Base-by-base conservation (phyloP, 306 rosid genomes). In the Trichosanthes truncata region DNA sequence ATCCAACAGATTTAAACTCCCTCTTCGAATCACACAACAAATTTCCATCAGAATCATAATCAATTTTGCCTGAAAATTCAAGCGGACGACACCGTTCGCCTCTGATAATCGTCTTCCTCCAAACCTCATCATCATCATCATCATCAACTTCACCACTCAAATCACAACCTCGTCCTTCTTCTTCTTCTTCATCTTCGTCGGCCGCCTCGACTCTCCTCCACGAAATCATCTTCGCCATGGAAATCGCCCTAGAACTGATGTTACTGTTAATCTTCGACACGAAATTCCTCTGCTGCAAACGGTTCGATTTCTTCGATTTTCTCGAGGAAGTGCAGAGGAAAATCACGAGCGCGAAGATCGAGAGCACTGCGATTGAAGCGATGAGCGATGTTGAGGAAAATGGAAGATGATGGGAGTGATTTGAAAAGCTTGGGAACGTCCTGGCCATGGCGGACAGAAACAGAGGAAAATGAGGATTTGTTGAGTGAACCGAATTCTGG, bases 61-160 rank as follows among this genome's bases (percentile, higher is more conserved):
- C 76, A 76, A 81, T 83, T 13, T 86, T 83, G 5, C 88, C 91
- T 0, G 96, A 91, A 77, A 84, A 87, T 73, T 88, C 87, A 1
- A 90, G 60, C 11, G 94, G 97, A 60, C 91, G 92, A 81, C 97
- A 92, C 74, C 86, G 79, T 79, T 90, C 94, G 4, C 97, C 97
- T 88, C 76, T 87, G 72, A 92, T 84, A 78, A 92, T 92, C 52
- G 86, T 84, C 86, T 92, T 92, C 88, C 82, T 92, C 97, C 97
- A 90, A 1, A 92, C 79, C 9, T 81, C 90, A 74, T 90, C 91
- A 17, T 87, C 89, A 2, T 81, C 89, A 73, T 89, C 90, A 20
- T 87, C 89, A 0, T 20, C 55, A 1, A 80, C 89, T 67, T 88
- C 89, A 26, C 84, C 88, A 1, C 56, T 80, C 5, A 72, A 55